Percentiles rank a stretch among this genome's conserved stretches.
These are phyloP conservation scores for Solanum habrochaites DNA, from an alignment of 257 asterid genomes.

Conservation along the genomic window DNA sequence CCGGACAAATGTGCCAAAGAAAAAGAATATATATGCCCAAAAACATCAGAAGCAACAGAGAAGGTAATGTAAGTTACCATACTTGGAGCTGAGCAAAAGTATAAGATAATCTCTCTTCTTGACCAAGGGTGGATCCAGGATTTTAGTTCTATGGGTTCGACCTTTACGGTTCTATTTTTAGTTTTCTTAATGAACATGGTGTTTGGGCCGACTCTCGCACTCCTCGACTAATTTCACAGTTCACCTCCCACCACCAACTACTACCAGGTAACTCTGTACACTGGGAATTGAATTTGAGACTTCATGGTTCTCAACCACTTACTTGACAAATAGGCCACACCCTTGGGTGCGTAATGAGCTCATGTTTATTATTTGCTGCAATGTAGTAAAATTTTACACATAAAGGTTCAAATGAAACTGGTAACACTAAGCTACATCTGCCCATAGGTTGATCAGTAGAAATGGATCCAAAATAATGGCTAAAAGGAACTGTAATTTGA, in stretches of 20 bases:
- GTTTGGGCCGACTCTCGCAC: rapidly evolving
- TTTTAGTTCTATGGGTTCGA: background rate
- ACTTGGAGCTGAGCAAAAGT: background rate
- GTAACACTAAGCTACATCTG: background rate
- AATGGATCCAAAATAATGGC: background rate
- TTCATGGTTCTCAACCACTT: background rate
- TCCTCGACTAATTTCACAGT: background rate
- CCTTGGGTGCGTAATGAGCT: background rate
- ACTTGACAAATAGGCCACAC: background rate
- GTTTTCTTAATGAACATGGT: too few species aligned
- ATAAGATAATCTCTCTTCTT: background rate
- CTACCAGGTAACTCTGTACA: rapidly evolving
- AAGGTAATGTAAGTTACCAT: background rate
- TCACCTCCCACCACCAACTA: background rate
- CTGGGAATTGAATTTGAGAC: background rate
- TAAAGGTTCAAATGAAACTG: background rate
- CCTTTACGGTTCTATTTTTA: background rate
- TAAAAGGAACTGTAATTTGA: background rate
- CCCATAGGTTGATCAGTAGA: too few species aligned
- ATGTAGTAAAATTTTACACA: background rate
- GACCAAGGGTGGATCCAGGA: background rate
- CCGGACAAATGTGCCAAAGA: background rate
- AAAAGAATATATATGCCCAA: background rate
- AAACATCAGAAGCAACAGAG: background rate
- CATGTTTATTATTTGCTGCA: background rate